phyloP scores from a whole-genome alignment of 1,284 basidiomycete species.

The Trichosporon asahii region DNA sequence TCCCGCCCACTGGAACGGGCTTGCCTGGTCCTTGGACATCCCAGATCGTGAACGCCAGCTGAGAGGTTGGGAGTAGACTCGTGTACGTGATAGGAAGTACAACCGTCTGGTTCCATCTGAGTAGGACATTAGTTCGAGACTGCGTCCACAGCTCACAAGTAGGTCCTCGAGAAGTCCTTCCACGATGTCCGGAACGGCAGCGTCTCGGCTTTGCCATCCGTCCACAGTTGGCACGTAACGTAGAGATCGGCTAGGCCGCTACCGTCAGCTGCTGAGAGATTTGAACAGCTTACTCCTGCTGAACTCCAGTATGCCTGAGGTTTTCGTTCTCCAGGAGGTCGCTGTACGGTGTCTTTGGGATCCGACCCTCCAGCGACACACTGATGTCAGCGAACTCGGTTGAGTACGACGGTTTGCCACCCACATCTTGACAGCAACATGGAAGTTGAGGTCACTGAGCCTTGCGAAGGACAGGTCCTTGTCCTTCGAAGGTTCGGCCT shows the following conservation, averaged over 20 bases:
- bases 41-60: constrained; percentile 91
- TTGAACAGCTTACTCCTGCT: constrained; percentile 64
- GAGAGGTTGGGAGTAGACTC: constrained; percentile 80
- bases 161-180: constrained; percentile 81
- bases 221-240: constrained; percentile 82
- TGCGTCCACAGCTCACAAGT: constrained; percentile 58
- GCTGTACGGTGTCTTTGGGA: constrained; percentile 63
- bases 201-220: constrained; percentile 88
- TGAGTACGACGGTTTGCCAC: constrained; percentile 29
- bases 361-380: constrained; percentile 77
- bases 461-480: constrained; percentile 84
- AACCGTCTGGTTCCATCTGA: constrained; percentile 92
- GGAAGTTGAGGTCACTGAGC: constrained; percentile 77
- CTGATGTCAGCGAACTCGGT: constrained; percentile 51
- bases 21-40: constrained; percentile 77
- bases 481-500: constrained; percentile 39
- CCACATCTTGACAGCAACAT: constrained; percentile 83
- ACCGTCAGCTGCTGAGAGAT: constrained; percentile 14
- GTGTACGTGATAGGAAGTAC: constrained; percentile 85
- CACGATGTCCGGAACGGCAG: constrained; percentile 86
- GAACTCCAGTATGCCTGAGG: constrained; percentile 70
- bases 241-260: constrained; percentile 84
- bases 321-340: constrained; percentile 74
- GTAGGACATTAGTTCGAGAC: constrained; percentile 17
- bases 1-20: constrained; percentile 77